Conservation (phyloP, 352 stramenopile species). For the Pythium rhizo-oryzae region DNA sequence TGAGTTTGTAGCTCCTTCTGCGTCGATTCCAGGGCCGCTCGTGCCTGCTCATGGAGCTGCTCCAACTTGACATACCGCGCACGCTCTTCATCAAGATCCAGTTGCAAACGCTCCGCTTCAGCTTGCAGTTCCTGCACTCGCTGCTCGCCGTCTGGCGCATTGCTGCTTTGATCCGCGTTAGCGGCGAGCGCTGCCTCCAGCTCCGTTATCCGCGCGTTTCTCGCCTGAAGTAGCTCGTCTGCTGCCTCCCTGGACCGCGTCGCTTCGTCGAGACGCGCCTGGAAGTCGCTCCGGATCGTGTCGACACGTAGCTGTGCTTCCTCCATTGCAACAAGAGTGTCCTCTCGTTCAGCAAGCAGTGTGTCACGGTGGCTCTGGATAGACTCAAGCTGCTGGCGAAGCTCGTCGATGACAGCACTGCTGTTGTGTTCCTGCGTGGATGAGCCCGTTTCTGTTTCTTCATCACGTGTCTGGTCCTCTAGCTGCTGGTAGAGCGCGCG, state of each 20-base stretch:
- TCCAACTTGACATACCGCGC: not conserved
- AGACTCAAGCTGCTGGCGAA: slow-evolving; percentile 21
- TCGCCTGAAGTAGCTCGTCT: not conserved
- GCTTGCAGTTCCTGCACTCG: not conserved
- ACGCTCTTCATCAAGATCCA: not conserved
- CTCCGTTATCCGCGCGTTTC: slow-evolving; percentile 5
- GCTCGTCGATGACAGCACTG: slow-evolving; percentile 1
- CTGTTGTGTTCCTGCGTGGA: not conserved
- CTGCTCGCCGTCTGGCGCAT: not conserved
- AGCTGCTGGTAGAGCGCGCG: slow-evolving; percentile 23
- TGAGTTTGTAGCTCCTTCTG: not conserved
- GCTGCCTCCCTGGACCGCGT: not conserved
- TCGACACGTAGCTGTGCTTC: not conserved
- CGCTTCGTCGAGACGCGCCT: not conserved
- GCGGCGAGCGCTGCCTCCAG: not conserved
- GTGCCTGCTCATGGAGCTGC: not conserved
- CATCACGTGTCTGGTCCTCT: not conserved
- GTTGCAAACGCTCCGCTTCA: not conserved
- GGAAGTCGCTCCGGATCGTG: not conserved
- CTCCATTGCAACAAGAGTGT: slow-evolving; percentile 5
- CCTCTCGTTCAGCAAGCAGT: slow-evolving; percentile 11
- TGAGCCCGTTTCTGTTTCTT: slow-evolving; percentile 14
- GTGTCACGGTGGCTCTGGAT: slow-evolving; percentile 13
- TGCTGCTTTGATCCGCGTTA: not conserved
- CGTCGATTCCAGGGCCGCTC: not conserved